Conservation (phyloP, 768 basidiomycete species). For the Hebeloma cylindrosporum region DNA sequence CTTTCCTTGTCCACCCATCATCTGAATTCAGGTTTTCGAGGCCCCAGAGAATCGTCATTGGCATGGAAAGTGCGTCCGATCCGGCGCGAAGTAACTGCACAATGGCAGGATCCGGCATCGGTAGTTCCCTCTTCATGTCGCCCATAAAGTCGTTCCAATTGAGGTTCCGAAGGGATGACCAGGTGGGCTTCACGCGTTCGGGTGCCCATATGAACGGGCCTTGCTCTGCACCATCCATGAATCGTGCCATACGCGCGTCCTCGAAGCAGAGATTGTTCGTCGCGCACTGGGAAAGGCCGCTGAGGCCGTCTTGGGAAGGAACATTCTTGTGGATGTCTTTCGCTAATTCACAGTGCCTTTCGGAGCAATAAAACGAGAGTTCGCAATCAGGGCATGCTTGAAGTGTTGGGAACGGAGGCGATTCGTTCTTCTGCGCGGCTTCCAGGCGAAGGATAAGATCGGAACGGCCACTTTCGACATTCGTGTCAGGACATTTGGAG, state of each 20-base stretch:
- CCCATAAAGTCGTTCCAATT: constrained; percentile 29
- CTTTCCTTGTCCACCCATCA: constrained; percentile 29
- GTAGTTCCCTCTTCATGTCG: constrained; percentile 14
- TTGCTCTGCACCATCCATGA: constrained; percentile 16
- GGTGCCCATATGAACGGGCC: constrained; percentile 32
- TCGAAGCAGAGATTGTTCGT: constrained; percentile 25
- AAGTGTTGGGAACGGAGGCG: constrained; percentile 6
- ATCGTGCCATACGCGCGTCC: constrained; percentile 20
- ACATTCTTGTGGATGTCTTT: constrained; percentile 17
- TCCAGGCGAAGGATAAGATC: constrained; percentile 28
- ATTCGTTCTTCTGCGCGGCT: constrained; percentile 7
- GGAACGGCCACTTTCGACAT: constrained; percentile 22
- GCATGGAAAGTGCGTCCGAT: constrained; percentile 29
- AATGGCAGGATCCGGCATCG: constrained; percentile 13
- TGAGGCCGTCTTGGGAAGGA: constrained; percentile 23
- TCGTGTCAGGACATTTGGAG: not conserved
- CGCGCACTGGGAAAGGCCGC: constrained; percentile 28
- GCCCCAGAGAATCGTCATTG: constrained; percentile 33
- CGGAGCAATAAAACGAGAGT: constrained; percentile 30
- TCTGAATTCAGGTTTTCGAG: constrained; percentile 30
- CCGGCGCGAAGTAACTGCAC: constrained; percentile 26
- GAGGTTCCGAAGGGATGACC: constrained; percentile 24
- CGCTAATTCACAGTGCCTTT: constrained; percentile 24
- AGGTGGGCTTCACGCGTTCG: constrained; percentile 23
- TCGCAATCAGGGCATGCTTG: constrained; percentile 27